Conservation (phyloP, 2,329 filamentous ascomycete genomes). For the Colletotrichum sp. region DNA sequence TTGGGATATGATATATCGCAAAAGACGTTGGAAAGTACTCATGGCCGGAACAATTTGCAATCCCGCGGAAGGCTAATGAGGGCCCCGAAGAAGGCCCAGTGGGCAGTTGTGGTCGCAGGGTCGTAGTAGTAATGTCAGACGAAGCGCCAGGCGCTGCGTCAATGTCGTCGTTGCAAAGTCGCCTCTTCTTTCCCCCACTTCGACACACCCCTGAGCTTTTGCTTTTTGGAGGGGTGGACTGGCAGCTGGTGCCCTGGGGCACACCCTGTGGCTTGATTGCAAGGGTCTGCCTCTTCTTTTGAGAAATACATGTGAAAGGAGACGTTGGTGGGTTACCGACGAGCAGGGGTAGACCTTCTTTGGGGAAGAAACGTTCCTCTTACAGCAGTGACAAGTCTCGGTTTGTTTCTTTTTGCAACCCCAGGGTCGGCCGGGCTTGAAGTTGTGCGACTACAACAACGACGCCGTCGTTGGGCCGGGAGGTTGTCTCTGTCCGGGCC, state of each 20-base stretch:
- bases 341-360: conserved; percentile 9
- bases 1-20: conserved; percentile 6
- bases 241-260: conserved; percentile 3
- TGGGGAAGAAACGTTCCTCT: conserved; percentile 7
- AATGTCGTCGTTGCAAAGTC: conserved; percentile 9
- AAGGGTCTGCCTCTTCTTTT: background rate
- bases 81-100: background rate
- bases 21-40: background rate
- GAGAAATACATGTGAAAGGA: conserved; percentile 15
- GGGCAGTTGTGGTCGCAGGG: background rate
- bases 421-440: background rate
- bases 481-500: conserved; percentile 9
- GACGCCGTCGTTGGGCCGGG: background rate
- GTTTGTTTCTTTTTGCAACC: conserved; percentile 7
- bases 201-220: background rate
- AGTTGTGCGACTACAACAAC: background rate
- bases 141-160: conserved; percentile 9
- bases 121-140: conserved; percentile 9
- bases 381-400: conserved; percentile 11
- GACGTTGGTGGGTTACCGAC: conserved; percentile 5
- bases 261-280: background rate
- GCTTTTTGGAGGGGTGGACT: background rate
- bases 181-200: background rate
- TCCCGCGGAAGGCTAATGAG: conserved; percentile 21
- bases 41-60: background rate